These are phyloP conservation scores for Trichoderma guizhouense DNA, from an alignment of 2,329 filamentous ascomycete genomes.

Conservation along the genomic window DNA sequence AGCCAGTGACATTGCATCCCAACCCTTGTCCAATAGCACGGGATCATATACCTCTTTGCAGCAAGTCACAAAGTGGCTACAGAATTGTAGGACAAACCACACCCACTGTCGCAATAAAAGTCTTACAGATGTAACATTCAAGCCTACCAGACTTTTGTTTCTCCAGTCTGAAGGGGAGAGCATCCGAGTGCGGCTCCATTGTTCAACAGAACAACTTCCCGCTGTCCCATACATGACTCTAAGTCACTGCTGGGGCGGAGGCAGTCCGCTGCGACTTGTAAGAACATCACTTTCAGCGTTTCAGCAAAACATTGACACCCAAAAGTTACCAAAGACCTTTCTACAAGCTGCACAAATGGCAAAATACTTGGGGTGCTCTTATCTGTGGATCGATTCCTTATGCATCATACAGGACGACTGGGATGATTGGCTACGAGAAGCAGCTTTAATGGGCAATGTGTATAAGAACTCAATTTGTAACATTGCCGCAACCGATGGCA, in stretches of 20 bases:
- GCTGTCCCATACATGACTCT: background rate
- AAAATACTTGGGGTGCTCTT: background rate
- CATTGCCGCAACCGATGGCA: background rate
- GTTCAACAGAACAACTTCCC: background rate
- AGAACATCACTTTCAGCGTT: background rate
- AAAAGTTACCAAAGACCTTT: background rate
- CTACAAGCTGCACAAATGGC: background rate
- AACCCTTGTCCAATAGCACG: background rate
- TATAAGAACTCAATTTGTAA: background rate
- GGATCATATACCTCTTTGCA: background rate
- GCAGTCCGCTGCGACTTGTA: background rate
- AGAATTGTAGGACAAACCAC: background rate
- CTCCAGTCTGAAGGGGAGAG: background rate
- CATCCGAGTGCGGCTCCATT: background rate
- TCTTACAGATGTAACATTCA: background rate
- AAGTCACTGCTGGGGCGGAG: background rate
- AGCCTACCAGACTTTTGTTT: background rate
- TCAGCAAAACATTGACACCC: background rate
- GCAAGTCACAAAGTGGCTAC: background rate
- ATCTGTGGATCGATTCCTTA: background rate
- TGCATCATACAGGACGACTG: background rate
- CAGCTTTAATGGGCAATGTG: background rate
- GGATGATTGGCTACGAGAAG: background rate
- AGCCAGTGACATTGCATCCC: background rate
- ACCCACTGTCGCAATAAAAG: background rate